Conservation (phyloP, 2,329 filamentous ascomycete species). For the Didymellaceae sp. region DNA sequence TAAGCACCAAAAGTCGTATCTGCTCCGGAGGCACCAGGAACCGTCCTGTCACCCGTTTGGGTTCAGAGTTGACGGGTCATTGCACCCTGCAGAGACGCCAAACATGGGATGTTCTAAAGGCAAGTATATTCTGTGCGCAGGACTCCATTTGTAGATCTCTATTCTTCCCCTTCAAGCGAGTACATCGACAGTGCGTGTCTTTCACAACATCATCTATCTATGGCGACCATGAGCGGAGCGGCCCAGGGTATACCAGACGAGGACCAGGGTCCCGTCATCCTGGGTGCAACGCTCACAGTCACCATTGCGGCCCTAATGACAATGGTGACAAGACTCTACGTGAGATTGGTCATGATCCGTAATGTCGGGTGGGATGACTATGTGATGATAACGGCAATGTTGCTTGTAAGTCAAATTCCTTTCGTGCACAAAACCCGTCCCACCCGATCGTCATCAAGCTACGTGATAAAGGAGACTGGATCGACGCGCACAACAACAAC, state of each 20-base stretch:
- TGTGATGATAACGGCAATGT: slow-evolving; percentile 52
- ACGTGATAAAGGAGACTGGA: too few relatives aligned
- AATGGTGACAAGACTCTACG: slow-evolving; percentile 54
- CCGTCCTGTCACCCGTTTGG: not conserved
- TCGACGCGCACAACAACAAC: too few relatives aligned
- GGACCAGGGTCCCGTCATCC: slow-evolving; percentile 48
- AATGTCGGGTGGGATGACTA: slow-evolving; percentile 60
- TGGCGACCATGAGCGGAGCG: not conserved
- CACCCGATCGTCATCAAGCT: too few relatives aligned
- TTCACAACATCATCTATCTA: not conserved
- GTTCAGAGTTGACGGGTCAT: not conserved
- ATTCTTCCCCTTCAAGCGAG: not conserved
- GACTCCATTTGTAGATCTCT: not conserved
- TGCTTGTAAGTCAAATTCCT: slow-evolving; percentile 34
- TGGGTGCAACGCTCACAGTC: slow-evolving; percentile 52
- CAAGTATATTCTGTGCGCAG: not conserved
- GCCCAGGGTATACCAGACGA: slow-evolving; percentile 29
- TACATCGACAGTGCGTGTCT: not conserved
- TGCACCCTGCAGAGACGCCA: not conserved
- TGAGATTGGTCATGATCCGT: slow-evolving; percentile 57
- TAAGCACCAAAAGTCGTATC: not conserved
- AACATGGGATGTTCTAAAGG: not conserved
- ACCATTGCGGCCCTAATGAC: slow-evolving; percentile 51
- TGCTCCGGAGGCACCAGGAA: not conserved
- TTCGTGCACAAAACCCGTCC: too few relatives aligned